Evolutionary conservation across 148 eudicot genomes (phyloP).

Genomic region (Camellia japonica): DNA sequence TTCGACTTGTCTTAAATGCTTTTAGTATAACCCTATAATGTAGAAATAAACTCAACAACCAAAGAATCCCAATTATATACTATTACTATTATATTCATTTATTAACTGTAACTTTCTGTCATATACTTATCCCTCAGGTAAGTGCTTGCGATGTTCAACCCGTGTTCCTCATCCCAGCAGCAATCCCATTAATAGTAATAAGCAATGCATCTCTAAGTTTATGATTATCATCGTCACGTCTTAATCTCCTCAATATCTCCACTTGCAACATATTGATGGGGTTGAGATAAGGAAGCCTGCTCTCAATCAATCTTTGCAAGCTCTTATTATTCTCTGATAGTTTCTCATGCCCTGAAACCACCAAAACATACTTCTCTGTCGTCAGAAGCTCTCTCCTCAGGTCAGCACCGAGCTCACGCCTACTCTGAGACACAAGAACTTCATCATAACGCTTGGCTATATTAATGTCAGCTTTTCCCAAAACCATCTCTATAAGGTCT

Average conservation of each 20-base stretch:
- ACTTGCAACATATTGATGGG: constrained; percentile 88
- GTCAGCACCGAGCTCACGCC: constrained; percentile 52
- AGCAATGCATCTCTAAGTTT: constrained; percentile 69
- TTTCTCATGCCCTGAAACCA: constrained; percentile 71
- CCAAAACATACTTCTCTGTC: constrained; percentile 60
- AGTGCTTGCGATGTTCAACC: neutral
- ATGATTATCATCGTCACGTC: constrained; percentile 52
- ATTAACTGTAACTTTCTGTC: neutral
- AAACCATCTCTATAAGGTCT: constrained; percentile 87
- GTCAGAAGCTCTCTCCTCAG: constrained; percentile 59
- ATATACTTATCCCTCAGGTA: neutral
- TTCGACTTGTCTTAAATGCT: neutral
- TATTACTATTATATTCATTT: neutral
- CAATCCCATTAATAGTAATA: constrained; percentile 67
- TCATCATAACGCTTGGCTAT: constrained; percentile 83
- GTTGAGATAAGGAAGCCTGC: constrained; percentile 74
- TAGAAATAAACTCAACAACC: neutral
- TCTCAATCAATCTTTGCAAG: constrained; percentile 69
- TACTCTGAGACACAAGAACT: constrained; percentile 56
- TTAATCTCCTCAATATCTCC: constrained; percentile 61
- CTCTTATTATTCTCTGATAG: constrained; percentile 58
- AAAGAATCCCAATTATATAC: neutral
- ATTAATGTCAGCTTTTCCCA: constrained; percentile 71
- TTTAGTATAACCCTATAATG: neutral
- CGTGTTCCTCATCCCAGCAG: constrained; percentile 69